Evolutionary conservation across 164 flowering plant genomes (phyloP).

Genomic region (Annona cherimola): DNA sequence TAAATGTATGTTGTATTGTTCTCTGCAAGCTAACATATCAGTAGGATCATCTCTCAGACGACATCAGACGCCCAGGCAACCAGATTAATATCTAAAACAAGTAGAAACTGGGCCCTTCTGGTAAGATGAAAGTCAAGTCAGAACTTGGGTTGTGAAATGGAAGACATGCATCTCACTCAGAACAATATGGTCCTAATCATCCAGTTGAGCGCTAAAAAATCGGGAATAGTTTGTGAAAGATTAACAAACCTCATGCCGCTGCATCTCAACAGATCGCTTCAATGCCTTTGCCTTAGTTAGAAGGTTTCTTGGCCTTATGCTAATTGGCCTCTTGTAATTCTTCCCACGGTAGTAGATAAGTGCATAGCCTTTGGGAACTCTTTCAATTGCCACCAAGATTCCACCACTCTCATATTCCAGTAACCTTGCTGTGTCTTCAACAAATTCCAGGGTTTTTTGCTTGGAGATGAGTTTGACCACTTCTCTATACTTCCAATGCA

Average conservation of each 20-base stretch:
- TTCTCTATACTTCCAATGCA: slow-evolving; percentile 98
- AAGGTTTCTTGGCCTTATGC: slow-evolving; percentile 84
- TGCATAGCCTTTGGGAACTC: slow-evolving; percentile 90
- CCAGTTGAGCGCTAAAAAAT: not conserved
- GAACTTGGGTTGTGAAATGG: not conserved
- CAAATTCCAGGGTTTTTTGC: slow-evolving; percentile 80
- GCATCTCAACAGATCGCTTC: slow-evolving; percentile 90
- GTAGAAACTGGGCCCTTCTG: not conserved
- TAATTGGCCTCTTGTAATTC: slow-evolving; percentile 84
- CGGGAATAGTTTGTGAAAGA: slow-evolving; percentile 1
- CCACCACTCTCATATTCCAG: slow-evolving; percentile 97
- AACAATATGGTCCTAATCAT: not conserved
- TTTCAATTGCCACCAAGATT: slow-evolving; percentile 79
- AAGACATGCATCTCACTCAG: no score
- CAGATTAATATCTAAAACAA: not conserved
- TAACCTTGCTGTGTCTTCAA: slow-evolving; percentile 87
- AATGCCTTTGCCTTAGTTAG: slow-evolving; percentile 92
- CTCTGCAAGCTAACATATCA: no score
- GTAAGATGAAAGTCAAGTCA: not conserved
- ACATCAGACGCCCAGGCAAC: not conserved
- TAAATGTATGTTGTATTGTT: no score
- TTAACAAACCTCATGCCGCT: slow-evolving; percentile 80
- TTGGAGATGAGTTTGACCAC: slow-evolving; percentile 88
- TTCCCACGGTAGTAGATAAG: slow-evolving; percentile 94
- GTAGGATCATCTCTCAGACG: no score